Conservation (phyloP, 2,329 filamentous ascomycete species). For the Paraphoma sp. region DNA sequence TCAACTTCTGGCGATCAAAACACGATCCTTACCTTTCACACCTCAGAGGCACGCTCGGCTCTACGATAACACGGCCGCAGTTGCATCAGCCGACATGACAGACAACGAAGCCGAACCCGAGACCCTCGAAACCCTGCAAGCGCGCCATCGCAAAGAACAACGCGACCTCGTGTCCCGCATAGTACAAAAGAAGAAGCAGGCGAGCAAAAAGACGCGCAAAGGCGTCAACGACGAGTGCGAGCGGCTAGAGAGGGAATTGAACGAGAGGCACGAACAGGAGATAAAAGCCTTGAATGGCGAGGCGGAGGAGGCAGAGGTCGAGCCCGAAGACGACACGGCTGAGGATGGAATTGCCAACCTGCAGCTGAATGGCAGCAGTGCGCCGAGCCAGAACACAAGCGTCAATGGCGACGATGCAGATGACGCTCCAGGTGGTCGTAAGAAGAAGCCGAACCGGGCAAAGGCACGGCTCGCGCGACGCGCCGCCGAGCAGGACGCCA, state of each 20-base stretch:
- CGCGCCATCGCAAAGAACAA: slow-evolving; percentile 86
- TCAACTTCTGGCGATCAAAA: background rate
- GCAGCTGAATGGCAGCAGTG: slow-evolving; percentile 5
- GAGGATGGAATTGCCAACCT: slow-evolving; percentile 19
- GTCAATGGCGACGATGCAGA: slow-evolving; percentile 6
- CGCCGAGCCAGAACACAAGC: background rate
- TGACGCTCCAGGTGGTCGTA: slow-evolving; percentile 15
- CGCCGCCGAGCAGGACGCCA: slow-evolving; percentile 81
- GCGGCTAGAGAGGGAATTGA: slow-evolving; percentile 61
- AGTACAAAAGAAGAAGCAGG: slow-evolving; percentile 96
- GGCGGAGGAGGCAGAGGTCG: slow-evolving; percentile 5
- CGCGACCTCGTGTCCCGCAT: slow-evolving; percentile 84
- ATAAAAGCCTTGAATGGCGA: slow-evolving; percentile 50
- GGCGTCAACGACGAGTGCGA: slow-evolving; percentile 69
- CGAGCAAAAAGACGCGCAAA: slow-evolving; percentile 78
- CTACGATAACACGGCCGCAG: too few species aligned
- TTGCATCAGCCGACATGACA: slow-evolving; percentile 9
- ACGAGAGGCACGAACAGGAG: slow-evolving; percentile 61
- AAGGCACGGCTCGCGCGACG: slow-evolving; percentile 90
- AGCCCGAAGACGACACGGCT: slow-evolving; percentile 13
- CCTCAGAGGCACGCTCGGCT: background rate
- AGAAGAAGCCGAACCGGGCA: slow-evolving; percentile 85
- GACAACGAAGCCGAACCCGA: slow-evolving; percentile 14
- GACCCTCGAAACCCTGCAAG: slow-evolving; percentile 75
- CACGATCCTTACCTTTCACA: slow-evolving; percentile 7